A percentile compares a stretch with the other conserved stretches of the same genome.
These are phyloP conservation scores for Polyporus arcularius DNA, from an alignment of 768 basidiomycete genomes.

Conservation along the genomic window DNA sequence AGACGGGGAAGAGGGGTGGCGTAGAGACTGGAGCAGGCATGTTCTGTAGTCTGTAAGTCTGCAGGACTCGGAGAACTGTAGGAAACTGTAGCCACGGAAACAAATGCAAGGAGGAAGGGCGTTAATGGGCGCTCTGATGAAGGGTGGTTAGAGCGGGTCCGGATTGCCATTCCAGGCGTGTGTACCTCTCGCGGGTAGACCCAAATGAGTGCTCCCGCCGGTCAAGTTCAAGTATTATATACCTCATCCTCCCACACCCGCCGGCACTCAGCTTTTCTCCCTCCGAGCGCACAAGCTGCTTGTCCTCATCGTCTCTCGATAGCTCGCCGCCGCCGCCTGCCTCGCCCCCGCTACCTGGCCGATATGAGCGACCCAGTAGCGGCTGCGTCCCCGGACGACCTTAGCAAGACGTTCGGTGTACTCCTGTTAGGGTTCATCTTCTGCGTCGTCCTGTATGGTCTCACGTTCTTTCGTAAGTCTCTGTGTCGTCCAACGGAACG, in stretches of 20 bases:
- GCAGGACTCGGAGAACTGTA: too few relatives aligned
- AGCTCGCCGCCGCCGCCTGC: not conserved
- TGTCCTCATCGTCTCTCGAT: not conserved
- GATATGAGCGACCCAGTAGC: not conserved
- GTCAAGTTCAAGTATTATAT: not conserved
- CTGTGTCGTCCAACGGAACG: not conserved
- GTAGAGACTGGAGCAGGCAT: slow-evolving; percentile 33
- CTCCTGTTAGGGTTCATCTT: slow-evolving; percentile 31
- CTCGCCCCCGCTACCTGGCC: not conserved
- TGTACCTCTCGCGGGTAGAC: not conserved
- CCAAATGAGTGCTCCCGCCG: not conserved
- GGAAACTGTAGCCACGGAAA: too few relatives aligned
- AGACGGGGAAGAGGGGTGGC: slow-evolving; percentile 51
- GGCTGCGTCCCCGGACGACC: slow-evolving; percentile 6
- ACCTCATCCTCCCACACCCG: not conserved
- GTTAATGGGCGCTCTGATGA: too few relatives aligned
- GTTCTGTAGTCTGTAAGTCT: slow-evolving; percentile 29
- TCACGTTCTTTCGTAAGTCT: slow-evolving; percentile 29
- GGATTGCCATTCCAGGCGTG: too few relatives aligned
- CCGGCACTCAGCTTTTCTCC: not conserved
- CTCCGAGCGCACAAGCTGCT: not conserved
- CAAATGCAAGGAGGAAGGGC: too few relatives aligned
- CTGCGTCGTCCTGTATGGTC: slow-evolving; percentile 25
- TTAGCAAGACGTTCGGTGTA: slow-evolving; percentile 26
- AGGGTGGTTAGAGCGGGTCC: too few relatives aligned